These are phyloP conservation scores for Petasospora fabianii DNA, from an alignment of 1,139 yeast species.

Conservation along the genomic window DNA sequence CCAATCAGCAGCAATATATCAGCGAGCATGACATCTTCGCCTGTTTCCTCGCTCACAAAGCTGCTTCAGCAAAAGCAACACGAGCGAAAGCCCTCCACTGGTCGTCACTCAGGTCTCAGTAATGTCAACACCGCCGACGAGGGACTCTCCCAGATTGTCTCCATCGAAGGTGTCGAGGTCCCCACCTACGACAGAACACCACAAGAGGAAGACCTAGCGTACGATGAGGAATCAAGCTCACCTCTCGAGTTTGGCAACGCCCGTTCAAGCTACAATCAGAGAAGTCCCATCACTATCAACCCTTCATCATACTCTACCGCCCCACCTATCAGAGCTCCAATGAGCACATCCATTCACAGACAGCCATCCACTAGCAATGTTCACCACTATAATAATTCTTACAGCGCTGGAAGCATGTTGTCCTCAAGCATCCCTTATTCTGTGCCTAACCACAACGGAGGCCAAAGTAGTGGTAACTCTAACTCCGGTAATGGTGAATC, in stretches of 20 bases:
- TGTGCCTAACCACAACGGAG: slow-evolving; percentile 44
- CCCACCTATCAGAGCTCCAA: slow-evolving; percentile 29
- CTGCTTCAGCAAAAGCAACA: slow-evolving; percentile 25
- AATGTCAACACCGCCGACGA: slow-evolving; percentile 14
- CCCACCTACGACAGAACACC: slow-evolving; percentile 8
- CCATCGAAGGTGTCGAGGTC: slow-evolving; percentile 29
- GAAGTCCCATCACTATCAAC: slow-evolving; percentile 26
- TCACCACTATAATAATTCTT: slow-evolving; percentile 17
- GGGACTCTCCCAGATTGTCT: slow-evolving; percentile 23
- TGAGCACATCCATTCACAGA: slow-evolving; percentile 26
- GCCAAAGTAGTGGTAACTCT: slow-evolving; percentile 14
- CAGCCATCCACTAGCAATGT: slow-evolving; percentile 18
- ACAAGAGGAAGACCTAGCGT: slow-evolving; percentile 4
- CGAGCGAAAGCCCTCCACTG: slow-evolving; percentile 10
- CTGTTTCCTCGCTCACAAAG: slow-evolving; percentile 26
- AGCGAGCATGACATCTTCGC: slow-evolving; percentile 17
- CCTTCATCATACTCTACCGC: slow-evolving; percentile 22
- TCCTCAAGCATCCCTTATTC: slow-evolving; percentile 67
- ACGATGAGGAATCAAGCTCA: slow-evolving; percentile 11
- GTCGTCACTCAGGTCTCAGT: slow-evolving; percentile 10
- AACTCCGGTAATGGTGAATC: neutral
- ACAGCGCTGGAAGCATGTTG: slow-evolving; percentile 29
- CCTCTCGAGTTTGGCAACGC: slow-evolving; percentile 12
- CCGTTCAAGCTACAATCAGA: slow-evolving; percentile 14
- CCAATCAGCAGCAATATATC: neutral